phyloP scores from a whole-genome alignment of 176 grass and related monocot genomes.

The Phoenix dactylifera region DNA sequence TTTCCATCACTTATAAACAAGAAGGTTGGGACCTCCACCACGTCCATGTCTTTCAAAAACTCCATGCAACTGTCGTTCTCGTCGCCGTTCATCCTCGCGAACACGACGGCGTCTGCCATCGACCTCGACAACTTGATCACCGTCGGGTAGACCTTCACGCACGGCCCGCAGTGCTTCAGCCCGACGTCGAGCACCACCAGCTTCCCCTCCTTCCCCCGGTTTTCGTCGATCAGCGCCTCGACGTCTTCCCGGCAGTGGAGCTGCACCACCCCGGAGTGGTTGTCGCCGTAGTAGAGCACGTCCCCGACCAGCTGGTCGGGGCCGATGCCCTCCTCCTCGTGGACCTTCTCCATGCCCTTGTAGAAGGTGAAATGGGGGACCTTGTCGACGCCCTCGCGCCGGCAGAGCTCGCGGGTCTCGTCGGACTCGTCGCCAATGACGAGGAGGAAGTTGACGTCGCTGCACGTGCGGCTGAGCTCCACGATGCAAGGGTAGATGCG shows the following conservation, averaged over 20 bases:
- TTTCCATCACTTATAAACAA: conserved; percentile 70
- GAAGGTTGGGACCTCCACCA: conserved; percentile 91
- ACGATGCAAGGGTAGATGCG: conserved; percentile 80
- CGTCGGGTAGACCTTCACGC: conserved; percentile 95
- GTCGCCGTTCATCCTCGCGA: conserved; percentile 93
- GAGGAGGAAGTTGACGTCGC: conserved; percentile 83
- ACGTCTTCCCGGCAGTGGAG: conserved; percentile 51
- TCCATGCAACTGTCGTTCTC: conserved; percentile 94
- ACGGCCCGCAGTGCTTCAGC: conserved; percentile 87
- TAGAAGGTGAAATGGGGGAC: conserved; percentile 91
- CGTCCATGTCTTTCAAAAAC: conserved; percentile 77
- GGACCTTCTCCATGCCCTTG: conserved; percentile 74
- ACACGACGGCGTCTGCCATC: conserved; percentile 65
- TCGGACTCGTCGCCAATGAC: conserved; percentile 96
- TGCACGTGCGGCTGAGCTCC: conserved; percentile 75
- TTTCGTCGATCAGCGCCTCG: conserved; percentile 49
- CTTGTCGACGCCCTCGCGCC: conserved; percentile 52
- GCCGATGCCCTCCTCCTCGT: conserved; percentile 85
- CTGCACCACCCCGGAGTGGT: conserved; percentile 70
- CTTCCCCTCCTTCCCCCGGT: conserved; percentile 51
- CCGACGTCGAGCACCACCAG: conserved; percentile 89
- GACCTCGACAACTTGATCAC: conserved; percentile 64
- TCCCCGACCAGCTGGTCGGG: conserved; percentile 68
- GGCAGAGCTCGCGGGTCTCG: conserved; percentile 44
- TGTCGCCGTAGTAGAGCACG: conserved; percentile 92